phyloP scores from a whole-genome alignment of 179 eudicot genomes.

The Gypsophila paniculata region DNA sequence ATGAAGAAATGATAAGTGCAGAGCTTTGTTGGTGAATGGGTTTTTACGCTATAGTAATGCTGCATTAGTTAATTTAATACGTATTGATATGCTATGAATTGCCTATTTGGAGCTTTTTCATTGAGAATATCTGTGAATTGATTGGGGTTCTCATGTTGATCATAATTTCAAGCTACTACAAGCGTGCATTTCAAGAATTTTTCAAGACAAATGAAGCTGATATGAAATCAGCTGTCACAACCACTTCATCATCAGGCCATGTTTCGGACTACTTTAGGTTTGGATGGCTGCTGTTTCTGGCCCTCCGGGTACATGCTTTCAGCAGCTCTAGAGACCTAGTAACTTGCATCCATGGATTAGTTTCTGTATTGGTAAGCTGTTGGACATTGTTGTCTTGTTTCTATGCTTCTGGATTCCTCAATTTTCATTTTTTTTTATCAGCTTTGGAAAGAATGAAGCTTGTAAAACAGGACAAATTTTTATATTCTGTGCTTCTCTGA shows the following conservation, averaged over 20 bases:
- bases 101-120: not conserved
- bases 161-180: constrained; percentile 52
- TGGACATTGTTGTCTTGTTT: too few relatives aligned
- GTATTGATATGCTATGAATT: not conserved
- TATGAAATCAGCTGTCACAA: constrained; percentile 32
- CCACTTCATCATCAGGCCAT: constrained; percentile 24
- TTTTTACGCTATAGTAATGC: too few relatives aligned
- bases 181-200: constrained; percentile 57
- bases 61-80: not conserved
- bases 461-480: too few relatives aligned
- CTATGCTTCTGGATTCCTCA: too few relatives aligned
- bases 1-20: too few relatives aligned
- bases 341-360: constrained; percentile 81
- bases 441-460: too few relatives aligned
- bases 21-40: too few relatives aligned
- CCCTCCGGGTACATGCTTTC: constrained; percentile 81
- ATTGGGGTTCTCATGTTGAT: constrained; percentile 3
- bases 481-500: too few relatives aligned
- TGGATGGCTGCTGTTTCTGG: constrained; percentile 93
- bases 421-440: too few relatives aligned
- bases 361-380: constrained; percentile 61
- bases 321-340: constrained; percentile 80
- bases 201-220: constrained; percentile 54
- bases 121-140: too few relatives aligned
- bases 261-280: constrained; percentile 58